phyloP scores from a whole-genome alignment of 169 alveolate genomes.

The Blepharisma undulans region DNA sequence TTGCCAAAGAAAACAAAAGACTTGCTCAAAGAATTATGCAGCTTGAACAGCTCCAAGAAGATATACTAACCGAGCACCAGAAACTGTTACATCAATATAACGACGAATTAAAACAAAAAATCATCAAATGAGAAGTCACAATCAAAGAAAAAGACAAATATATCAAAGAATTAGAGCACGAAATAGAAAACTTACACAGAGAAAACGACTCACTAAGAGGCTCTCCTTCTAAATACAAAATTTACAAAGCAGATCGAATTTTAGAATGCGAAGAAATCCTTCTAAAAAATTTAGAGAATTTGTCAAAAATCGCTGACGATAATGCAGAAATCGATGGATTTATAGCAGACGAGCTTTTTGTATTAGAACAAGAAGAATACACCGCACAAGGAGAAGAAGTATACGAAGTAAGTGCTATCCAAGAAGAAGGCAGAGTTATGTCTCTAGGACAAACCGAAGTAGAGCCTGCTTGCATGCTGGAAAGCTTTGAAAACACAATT shows the following conservation, averaged over 20 bases:
- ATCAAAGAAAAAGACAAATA: neutral
- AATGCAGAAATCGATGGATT: neutral
- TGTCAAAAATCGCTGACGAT: neutral
- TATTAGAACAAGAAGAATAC: neutral
- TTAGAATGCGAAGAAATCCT: neutral
- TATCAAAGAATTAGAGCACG: neutral
- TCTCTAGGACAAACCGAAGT: neutral
- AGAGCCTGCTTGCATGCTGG: neutral
- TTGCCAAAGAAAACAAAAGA: slow-evolving; percentile 1
- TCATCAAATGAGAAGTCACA: neutral
- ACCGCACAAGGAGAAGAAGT: neutral
- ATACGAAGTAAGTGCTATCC: neutral
- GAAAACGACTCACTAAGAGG: neutral
- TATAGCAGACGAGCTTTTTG: neutral
- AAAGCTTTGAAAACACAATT: neutral
- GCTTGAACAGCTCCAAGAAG: neutral
- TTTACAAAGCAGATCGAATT: neutral
- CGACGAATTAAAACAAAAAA: neutral
- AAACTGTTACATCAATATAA: neutral
- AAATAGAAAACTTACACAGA: neutral
- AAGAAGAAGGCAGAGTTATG: neutral
- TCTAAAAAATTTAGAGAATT: neutral
- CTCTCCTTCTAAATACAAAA: neutral
- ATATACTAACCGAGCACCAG: neutral
- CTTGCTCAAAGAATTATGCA: neutral